phyloP scores from a whole-genome alignment of 1,284 basidiomycete genomes.

The Inonotus hispidus region DNA sequence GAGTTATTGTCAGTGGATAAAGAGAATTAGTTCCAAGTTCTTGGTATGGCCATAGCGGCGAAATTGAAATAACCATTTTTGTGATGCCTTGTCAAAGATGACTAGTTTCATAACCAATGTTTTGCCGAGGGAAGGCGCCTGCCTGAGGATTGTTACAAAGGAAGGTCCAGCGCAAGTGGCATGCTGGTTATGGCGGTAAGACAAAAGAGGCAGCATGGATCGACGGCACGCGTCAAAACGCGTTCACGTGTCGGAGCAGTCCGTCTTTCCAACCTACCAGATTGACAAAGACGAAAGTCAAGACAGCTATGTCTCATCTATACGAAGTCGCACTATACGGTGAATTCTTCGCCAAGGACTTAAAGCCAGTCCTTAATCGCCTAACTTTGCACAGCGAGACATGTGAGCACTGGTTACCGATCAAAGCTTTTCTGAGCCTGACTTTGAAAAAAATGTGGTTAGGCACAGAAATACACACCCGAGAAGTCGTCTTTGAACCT shows the following conservation, averaged over 20 bases:
- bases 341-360: constrained; percentile 58
- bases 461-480: constrained; percentile 46
- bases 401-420: not conserved
- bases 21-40: not conserved
- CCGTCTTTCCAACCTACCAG: not conserved
- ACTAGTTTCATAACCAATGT: not conserved
- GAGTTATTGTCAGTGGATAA: not conserved
- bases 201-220: no score
- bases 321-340: constrained; percentile 78
- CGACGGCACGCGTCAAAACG: no score
- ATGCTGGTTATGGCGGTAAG: no score
- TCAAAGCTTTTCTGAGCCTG: constrained; percentile 17
- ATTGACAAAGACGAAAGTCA: not conserved
- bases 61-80: not conserved
- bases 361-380: constrained; percentile 64
- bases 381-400: constrained; percentile 74
- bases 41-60: not conserved
- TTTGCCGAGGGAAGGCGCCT: no score
- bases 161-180: no score
- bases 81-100: no score
- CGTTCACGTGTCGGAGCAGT: no score
- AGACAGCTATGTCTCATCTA: constrained; percentile 34
- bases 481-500: constrained; percentile 73
- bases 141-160: no score
- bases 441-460: not conserved